phyloP scores from a whole-genome alignment of 345 rosid genomes.

The Populus euphratica region DNA sequence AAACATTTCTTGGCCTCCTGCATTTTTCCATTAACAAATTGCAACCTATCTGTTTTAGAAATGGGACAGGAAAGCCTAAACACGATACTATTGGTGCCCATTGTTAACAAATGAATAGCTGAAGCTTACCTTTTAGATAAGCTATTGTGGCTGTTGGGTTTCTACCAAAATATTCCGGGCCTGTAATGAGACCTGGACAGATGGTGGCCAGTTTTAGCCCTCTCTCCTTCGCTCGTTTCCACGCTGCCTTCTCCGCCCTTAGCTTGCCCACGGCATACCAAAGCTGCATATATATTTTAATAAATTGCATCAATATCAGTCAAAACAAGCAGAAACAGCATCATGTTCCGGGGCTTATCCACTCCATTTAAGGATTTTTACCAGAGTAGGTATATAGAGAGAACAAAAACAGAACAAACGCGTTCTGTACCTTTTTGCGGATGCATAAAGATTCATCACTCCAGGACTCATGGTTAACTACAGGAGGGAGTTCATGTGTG shows the following conservation, averaged over 20 bases:
- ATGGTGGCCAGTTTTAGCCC: constrained; percentile 36
- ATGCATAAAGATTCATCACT: constrained; percentile 71
- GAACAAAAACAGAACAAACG: too few relatives aligned
- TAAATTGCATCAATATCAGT: not conserved
- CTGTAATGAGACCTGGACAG: constrained; percentile 58
- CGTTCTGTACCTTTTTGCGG: constrained; percentile 50
- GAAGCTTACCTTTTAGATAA: constrained; percentile 51
- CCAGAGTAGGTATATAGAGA: too few relatives aligned
- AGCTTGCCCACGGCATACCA: constrained; percentile 92
- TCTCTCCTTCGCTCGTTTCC: constrained; percentile 52
- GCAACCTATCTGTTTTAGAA: not conserved
- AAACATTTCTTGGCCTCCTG: constrained; percentile 69
- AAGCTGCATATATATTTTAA: constrained; percentile 38
- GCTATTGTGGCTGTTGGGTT: constrained; percentile 71
- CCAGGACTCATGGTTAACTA: constrained; percentile 67
- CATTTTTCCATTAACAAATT: not conserved
- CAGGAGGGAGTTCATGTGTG: constrained; percentile 27
- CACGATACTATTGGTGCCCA: not conserved
- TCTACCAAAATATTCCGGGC: constrained; percentile 47
- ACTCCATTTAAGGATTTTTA: not conserved
- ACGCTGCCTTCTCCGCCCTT: constrained; percentile 69
- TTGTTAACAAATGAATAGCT: not conserved
- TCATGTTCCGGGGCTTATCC: too few relatives aligned
- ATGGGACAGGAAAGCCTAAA: not conserved
- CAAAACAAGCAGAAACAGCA: not conserved